A percentile compares a stretch with the other conserved stretches of the same genome.
Conservation (phyloP, 306 rosid species). For the Prinsepia uniflora region DNA sequence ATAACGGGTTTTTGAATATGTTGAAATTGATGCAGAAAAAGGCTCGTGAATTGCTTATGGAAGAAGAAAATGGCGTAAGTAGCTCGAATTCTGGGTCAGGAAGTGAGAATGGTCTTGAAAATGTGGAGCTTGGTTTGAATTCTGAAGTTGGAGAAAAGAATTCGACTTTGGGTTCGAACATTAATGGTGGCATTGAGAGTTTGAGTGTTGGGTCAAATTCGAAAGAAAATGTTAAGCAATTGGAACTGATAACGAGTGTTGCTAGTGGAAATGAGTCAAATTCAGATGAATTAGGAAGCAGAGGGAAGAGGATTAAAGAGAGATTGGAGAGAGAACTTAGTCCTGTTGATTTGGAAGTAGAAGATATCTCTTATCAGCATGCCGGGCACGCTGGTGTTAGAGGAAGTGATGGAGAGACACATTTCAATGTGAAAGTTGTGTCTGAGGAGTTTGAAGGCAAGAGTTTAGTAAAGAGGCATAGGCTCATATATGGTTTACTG, state of each 20-base stretch:
- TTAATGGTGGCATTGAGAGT: background rate
- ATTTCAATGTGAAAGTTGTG: constrained; percentile 72
- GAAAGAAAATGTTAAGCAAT: constrained; percentile 11
- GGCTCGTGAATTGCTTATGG: constrained; percentile 52
- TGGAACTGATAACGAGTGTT: constrained; percentile 5
- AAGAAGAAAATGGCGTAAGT: constrained; percentile 44
- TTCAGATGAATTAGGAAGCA: constrained; percentile 42
- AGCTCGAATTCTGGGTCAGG: constrained; percentile 4
- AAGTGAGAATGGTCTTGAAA: constrained; percentile 24
- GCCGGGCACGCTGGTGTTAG: constrained; percentile 73
- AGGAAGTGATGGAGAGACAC: constrained; percentile 81
- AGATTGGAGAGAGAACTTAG: constrained; percentile 50
- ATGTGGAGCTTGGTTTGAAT: constrained; percentile 19
- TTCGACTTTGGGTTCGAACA: constrained; percentile 1
- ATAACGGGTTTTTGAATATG: constrained; percentile 93
- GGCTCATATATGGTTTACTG: constrained; percentile 62
- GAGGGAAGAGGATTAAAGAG: constrained; percentile 84
- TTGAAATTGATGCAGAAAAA: constrained; percentile 88
- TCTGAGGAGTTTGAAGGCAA: constrained; percentile 73
- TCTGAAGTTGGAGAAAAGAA: constrained; percentile 10
- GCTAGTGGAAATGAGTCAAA: background rate
- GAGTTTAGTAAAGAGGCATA: constrained; percentile 84
- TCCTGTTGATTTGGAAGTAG: constrained; percentile 59
- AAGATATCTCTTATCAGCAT: constrained; percentile 82
- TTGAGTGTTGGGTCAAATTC: constrained; percentile 4